phyloP scores from a whole-genome alignment of 257 asterid species.

The Nicotiana benthamiana region DNA sequence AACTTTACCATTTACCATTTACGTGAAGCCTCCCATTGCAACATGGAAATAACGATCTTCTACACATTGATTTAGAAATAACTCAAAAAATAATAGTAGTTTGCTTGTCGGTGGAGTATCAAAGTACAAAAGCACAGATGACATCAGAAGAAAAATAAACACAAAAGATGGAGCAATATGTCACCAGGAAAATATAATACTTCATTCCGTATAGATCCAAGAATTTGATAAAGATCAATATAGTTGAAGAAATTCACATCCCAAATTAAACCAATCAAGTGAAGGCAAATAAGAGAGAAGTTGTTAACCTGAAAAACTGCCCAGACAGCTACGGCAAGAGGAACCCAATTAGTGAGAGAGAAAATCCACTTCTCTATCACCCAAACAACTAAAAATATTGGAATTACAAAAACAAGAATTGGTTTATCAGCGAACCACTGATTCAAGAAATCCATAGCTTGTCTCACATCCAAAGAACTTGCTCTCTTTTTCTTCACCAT shows the following conservation, averaged over 20 bases:
- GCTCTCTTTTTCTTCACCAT: constrained; percentile 62
- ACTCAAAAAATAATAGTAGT: background rate
- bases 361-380: constrained; percentile 79
- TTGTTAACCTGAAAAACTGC: constrained; percentile 74
- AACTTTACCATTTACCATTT: no score
- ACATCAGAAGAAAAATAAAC: background rate
- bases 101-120: background rate
- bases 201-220: background rate
- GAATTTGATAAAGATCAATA: background rate
- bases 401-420: constrained; percentile 52
- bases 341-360: constrained; percentile 82
- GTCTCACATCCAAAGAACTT: constrained; percentile 29
- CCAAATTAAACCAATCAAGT: background rate
- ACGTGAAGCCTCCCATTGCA: background rate
- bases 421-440: constrained; percentile 63
- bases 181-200: background rate
- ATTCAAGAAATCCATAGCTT: constrained; percentile 39
- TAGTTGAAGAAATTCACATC: background rate
- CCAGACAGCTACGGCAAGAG: constrained; percentile 78
- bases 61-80: background rate
- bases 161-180: background rate
- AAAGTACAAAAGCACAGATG: background rate
- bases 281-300: background rate
- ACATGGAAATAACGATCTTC: background rate
- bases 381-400: constrained; percentile 60